Base-by-base conservation (phyloP, 192 early-diverging fungal genomes). In the Podila horticola region DNA sequence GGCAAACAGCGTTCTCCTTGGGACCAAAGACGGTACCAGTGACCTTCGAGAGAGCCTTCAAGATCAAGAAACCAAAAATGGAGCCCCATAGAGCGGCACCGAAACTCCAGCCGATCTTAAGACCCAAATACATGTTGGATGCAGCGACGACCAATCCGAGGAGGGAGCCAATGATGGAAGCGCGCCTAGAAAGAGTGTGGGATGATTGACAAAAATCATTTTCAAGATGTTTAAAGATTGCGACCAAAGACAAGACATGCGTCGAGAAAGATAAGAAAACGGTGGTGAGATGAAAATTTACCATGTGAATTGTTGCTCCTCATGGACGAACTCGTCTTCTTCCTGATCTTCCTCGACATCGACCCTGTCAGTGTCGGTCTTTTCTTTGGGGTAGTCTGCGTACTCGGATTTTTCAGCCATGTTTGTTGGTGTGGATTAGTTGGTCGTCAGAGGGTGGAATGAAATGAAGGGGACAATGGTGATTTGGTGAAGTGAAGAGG, bases 61-160 rank as follows among this genome's bases (percentile, higher is more conserved):
- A 58, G 66, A 92, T 89, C 31, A 88, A 85, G 73, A 90, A 89
- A 34, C 85, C 84, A 79, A 89, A 92, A 41, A 87, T 89, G 62
- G 86, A 82, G 50, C 85, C 86, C 72, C 87, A 87, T 1, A 90
- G 66, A 28, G 87, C 88, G 29, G 85, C 86, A 67, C 86, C 86
- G 58, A 88, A 89, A 2, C 89, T 85, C 86, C 88, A 90, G 12
- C 86, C 86, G 60, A 86, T 86, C 83, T 89, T 92, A 36, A 93
- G 71, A 74, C 92, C 92, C 49, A 93, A 83, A 75, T 93, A 93
- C 50, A 91, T 75, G 84, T 93, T 93, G 45, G 89, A 91, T 5
- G 92, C 92, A 66, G 86, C 86, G 61, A 93, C 88, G 48, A 93
- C 76, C 72, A 84, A 86, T 57, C 92, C 92, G 17, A 93, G 65